Evolutionary conservation across 345 rosid species (phyloP).

Genomic region (Salix arbutifolia): DNA sequence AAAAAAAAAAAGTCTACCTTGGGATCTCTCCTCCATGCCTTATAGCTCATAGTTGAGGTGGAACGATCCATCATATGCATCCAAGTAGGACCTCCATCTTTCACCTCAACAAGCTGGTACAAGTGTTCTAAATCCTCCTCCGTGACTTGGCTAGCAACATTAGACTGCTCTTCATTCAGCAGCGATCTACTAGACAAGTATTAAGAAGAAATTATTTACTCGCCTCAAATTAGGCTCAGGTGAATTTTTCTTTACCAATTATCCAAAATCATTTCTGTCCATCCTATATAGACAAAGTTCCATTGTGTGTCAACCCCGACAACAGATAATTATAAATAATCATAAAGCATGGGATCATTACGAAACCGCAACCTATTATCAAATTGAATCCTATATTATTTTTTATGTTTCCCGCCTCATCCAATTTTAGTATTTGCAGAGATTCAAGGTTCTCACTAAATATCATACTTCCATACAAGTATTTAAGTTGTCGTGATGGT

Average conservation of each 20-base stretch:
- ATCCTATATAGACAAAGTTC: neutral
- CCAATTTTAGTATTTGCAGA: neutral
- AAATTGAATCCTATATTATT: neutral
- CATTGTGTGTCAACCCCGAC: neutral
- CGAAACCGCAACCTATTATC: neutral
- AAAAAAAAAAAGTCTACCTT: slow-evolving; percentile 28
- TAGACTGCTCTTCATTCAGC: slow-evolving; percentile 32
- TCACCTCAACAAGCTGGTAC: slow-evolving; percentile 57
- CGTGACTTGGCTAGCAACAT: slow-evolving; percentile 35
- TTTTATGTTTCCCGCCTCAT: neutral
- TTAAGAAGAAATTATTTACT: neutral
- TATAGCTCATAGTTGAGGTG: slow-evolving; percentile 53
- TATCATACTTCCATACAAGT: neutral
- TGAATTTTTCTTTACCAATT: neutral
- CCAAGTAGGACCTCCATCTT: slow-evolving; percentile 75
- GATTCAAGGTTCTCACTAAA: neutral
- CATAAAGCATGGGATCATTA: neutral
- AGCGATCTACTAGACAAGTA: slow-evolving; percentile 29
- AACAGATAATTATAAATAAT: neutral
- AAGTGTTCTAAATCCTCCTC: slow-evolving; percentile 60
- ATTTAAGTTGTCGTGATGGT: neutral
- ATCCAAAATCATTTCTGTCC: neutral
- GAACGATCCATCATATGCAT: slow-evolving; percentile 69
- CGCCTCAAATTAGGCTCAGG: neutral
- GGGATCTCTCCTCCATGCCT: slow-evolving; percentile 79